Evolutionary conservation across 164 flowering plant species (phyloP).

Genomic region (Piper longum): DNA sequence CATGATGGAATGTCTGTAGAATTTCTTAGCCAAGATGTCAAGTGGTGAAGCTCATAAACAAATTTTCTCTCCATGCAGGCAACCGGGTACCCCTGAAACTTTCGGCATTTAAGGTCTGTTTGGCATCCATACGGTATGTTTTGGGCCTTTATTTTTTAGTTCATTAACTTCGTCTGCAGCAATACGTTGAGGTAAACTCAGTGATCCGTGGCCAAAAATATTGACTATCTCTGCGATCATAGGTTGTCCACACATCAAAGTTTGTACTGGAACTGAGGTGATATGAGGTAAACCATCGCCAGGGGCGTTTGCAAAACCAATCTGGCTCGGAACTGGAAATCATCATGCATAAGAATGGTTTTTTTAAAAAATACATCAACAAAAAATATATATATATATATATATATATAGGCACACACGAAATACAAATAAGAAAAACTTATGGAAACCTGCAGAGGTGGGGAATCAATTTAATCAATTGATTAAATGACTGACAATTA

Average conservation of each 20-base stretch:
- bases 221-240: too few relatives aligned
- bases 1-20: not conserved
- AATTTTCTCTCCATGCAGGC: not conserved
- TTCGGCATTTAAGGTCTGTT: not conserved
- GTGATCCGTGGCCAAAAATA: not conserved
- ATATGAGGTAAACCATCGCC: too few relatives aligned
- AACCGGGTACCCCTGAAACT: not conserved
- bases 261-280: not conserved
- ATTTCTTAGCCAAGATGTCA: not conserved
- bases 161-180: not conserved
- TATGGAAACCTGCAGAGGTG: too few relatives aligned
- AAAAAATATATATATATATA: too few relatives aligned
- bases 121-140: not conserved
- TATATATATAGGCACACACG: too few relatives aligned
- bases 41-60: not conserved
- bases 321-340: too few relatives aligned
- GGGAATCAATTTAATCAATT: too few relatives aligned
- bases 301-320: too few relatives aligned
- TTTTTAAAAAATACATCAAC: too few relatives aligned
- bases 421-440: too few relatives aligned
- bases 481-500: too few relatives aligned
- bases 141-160: not conserved
- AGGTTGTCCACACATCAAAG: not conserved
- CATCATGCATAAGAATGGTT: too few relatives aligned
- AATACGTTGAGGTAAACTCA: not conserved